Evolutionary conservation across 2,329 filamentous ascomycete species (phyloP).

Genomic region (Fusarium tjaetaba): DNA sequence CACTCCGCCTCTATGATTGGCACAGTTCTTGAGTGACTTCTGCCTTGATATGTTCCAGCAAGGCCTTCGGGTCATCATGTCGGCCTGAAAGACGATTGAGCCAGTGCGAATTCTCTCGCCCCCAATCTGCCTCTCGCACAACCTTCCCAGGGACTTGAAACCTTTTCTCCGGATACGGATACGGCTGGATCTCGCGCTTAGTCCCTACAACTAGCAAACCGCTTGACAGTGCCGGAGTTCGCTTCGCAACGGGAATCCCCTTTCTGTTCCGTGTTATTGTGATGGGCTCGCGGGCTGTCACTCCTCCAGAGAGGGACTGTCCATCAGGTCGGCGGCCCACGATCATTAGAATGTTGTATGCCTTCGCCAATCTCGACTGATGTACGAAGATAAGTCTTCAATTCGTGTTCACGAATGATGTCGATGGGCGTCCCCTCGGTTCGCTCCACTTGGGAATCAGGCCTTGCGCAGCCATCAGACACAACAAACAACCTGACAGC

Average conservation of each 20-base stretch:
- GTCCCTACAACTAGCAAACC: background rate
- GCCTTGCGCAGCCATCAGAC: background rate
- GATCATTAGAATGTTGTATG: background rate
- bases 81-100: background rate
- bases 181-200: fast-evolving
- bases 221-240: background rate
- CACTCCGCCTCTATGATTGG: background rate
- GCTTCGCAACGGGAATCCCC: background rate
- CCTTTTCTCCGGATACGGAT: no score
- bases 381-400: no score
- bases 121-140: background rate
- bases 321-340: background rate
- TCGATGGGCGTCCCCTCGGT: background rate
- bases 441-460: background rate
- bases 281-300: background rate
- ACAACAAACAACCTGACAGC: fast-evolving
- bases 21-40: background rate
- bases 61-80: background rate
- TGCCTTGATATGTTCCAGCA: background rate
- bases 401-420: background rate
- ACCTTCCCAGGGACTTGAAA: background rate
- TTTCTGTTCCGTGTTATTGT: background rate
- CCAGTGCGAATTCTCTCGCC: background rate
- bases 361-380: background rate
- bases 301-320: background rate